Evolutionary conservation across 192 early-diverging fungal genomes (phyloP).

Genomic region (Entomortierella lignicola): DNA sequence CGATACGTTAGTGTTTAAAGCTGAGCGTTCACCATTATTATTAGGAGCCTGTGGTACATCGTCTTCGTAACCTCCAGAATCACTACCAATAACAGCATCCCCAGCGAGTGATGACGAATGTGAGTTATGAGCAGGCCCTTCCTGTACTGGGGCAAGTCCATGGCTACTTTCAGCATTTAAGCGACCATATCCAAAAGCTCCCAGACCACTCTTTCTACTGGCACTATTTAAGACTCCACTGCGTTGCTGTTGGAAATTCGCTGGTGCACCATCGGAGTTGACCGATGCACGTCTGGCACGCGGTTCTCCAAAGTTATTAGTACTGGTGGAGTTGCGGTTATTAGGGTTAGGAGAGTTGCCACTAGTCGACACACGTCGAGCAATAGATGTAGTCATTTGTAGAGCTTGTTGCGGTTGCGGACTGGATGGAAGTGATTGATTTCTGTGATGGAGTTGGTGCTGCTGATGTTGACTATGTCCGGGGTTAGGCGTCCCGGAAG

Average conservation of each 20-base stretch:
- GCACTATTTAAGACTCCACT: conserved; percentile 6
- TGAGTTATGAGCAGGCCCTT: conserved; percentile 3
- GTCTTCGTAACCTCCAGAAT: conserved; percentile 32
- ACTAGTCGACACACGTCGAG: conserved; percentile 33
- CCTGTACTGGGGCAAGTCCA: conserved; percentile 45
- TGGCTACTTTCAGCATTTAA: background rate
- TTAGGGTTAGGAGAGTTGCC: conserved; percentile 3
- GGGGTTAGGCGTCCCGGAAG: conserved; percentile 26
- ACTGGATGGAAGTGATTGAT: conserved; percentile 43
- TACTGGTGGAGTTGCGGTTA: conserved; percentile 22
- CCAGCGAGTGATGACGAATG: conserved; percentile 21
- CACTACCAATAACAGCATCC: conserved; percentile 11
- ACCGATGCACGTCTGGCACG: conserved; percentile 20
- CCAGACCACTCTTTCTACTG: conserved; percentile 25
- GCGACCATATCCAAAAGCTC: conserved; percentile 38
- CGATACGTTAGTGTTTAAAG: conserved; percentile 14
- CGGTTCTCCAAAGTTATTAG: conserved; percentile 10
- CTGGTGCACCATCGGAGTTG: conserved; percentile 18
- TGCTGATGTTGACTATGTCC: conserved; percentile 12
- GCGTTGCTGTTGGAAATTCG: conserved; percentile 7
- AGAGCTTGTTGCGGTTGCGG: conserved; percentile 37
- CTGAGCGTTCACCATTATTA: conserved; percentile 19
- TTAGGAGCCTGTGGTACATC: conserved; percentile 5
- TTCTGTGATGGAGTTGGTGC: conserved; percentile 38
- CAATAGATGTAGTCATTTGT: conserved; percentile 21